These are phyloP conservation scores for Mortierella sp. DNA, from an alignment of 371 early-diverging fungal species.

Conservation along the genomic window DNA sequence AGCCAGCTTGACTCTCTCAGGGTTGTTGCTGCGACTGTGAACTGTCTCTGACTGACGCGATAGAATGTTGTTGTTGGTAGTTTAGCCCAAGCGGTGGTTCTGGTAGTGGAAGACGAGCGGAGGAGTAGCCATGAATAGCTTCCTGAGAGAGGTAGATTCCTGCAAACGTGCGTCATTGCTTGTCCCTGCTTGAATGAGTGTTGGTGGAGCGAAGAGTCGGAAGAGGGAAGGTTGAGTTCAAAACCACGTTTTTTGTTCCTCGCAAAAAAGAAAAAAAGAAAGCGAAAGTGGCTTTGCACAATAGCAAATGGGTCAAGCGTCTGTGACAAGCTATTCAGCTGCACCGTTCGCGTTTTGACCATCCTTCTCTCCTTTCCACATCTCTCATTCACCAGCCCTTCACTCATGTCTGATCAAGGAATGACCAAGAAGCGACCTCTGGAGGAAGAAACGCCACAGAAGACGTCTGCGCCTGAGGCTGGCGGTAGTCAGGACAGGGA, in stretches of 20 bases:
- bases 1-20: neutral
- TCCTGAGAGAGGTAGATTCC: slow-evolving; percentile 10
- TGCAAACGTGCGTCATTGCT: slow-evolving; percentile 22
- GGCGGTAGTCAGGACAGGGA: neutral
- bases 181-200: neutral
- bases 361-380: neutral
- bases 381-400: neutral
- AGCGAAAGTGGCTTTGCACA: slow-evolving; percentile 12
- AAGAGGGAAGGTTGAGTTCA: neutral
- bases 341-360: neutral
- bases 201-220: neutral
- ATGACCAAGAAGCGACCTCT: slow-evolving; percentile 28
- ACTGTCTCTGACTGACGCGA: neutral
- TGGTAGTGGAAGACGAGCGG: neutral
- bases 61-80: neutral
- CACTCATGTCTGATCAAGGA: slow-evolving; percentile 29
- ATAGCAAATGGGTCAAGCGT: too few relatives aligned
- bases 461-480: neutral
- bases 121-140: neutral
- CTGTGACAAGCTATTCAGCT: neutral
- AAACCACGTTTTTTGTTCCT: neutral
- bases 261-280: neutral
- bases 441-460: slow-evolving; percentile 11
- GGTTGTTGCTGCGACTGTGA: neutral
- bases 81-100: neutral